Evolutionary conservation across 257 asterid species (phyloP), one percentile per base, ranked within the genome.

Genomic region (Solanum chilense): DNA sequence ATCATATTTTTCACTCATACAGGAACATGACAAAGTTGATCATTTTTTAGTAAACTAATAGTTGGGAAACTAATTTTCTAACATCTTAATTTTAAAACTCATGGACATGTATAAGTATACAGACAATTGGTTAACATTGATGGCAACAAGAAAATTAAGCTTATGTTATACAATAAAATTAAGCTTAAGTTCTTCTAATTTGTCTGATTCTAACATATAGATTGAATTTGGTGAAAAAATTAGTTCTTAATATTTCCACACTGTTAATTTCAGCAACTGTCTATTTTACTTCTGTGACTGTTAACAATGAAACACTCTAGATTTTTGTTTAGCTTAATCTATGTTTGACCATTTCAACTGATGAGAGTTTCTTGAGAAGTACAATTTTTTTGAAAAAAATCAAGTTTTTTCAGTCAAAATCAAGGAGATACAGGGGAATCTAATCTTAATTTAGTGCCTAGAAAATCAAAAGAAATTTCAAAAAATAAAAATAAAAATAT

Each of bases 241-340:
- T 7, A 45, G 90, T 83, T 89, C 80, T 87, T 75, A 89, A 87
- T 86, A 80, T 89, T 87, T 89, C 85, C 82, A 87, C 87, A 77
- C 86, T 86, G 64, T 73, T 82, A 58, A 52, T 70, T 90, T 88
- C 93, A 87, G 87, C 75, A 85, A 69, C 58, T 83, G 88, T 92
- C 86, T 74, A 39, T 27, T 27, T 77, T 78, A 78, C 84, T 78
- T 25, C 10, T 45, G 8, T 3, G n/a, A 78, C 41, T 77, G 6
- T 69, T 23, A 44, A 21, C 83, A 77, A 37, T 77, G 9, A 44
- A 42, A n/a, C 23, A 42, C 25, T 2, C 15, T 27, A 44, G n/a
- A n/a, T 25, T 44, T 75, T 44, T 78, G 21, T 41, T 45, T 74
- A 41, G 29, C 45, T 33, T 89, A 87, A 89, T 86, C 64, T 87